phyloP scores from a whole-genome alignment of 75 land plant genomes.

The Picea sitchensis region DNA sequence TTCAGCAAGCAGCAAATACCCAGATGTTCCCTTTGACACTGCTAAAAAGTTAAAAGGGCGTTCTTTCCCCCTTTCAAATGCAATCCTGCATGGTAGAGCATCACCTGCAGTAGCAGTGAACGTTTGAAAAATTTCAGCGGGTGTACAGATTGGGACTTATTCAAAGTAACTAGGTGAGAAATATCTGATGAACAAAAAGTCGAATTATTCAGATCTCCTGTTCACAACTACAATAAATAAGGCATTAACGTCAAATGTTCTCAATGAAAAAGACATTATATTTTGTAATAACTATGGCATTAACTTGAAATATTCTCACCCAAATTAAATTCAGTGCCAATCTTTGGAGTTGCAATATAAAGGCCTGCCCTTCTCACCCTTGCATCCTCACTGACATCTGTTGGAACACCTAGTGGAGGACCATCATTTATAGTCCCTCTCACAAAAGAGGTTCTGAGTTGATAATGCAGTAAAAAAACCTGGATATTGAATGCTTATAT shows the following conservation, averaged over 20 bases:
- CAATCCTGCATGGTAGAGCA: slow-evolving; percentile 83
- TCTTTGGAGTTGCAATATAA: slow-evolving; percentile 44
- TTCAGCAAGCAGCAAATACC: slow-evolving; percentile 80
- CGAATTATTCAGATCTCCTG: not conserved
- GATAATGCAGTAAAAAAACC: slow-evolving; percentile 80
- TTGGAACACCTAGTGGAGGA: slow-evolving; percentile 37
- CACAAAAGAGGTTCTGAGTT: slow-evolving; percentile 50
- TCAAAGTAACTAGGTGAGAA: not conserved
- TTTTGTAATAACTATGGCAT: not conserved
- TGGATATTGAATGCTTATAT: slow-evolving; percentile 22
- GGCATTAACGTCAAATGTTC: not conserved
- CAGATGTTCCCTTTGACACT: slow-evolving; percentile 52
- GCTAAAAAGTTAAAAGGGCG: slow-evolving; percentile 70
- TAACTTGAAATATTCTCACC: slow-evolving; percentile 44
- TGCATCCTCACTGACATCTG: slow-evolving; percentile 22
- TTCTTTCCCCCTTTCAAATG: slow-evolving; percentile 97
- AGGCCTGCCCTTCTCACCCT: slow-evolving; percentile 49
- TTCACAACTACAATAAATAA: not conserved
- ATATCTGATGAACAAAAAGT: not conserved
- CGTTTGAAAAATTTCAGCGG: not conserved
- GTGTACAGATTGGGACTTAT: not conserved
- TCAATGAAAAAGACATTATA: not conserved
- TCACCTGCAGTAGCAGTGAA: slow-evolving; percentile 48
- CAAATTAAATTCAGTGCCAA: slow-evolving; percentile 70
- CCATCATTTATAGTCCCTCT: slow-evolving; percentile 54